A percentile compares a stretch with the other conserved stretches of the same genome.
Conservation (phyloP, 371 early-diverging fungal genomes). For the Mortierella sp. region DNA sequence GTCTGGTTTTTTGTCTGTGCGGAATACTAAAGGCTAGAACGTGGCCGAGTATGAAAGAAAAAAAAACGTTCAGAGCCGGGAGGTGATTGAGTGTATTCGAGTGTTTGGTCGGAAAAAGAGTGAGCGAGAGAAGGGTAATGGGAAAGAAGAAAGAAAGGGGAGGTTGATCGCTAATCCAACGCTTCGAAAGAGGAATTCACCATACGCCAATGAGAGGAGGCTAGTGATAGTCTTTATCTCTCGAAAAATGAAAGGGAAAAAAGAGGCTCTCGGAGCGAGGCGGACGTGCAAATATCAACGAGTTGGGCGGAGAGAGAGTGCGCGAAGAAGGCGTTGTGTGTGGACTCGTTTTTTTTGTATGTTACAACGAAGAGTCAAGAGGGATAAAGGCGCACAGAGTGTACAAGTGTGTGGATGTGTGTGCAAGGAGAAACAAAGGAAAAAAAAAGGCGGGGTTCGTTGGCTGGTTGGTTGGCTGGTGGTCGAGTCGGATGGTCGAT, state of each 20-base stretch:
- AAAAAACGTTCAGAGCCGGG: neutral
- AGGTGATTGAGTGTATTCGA: neutral
- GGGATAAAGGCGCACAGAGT: neutral
- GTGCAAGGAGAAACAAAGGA: neutral
- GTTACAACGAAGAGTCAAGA: neutral
- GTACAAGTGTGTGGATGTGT: too few species aligned
- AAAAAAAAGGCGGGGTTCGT: neutral
- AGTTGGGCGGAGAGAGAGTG: neutral
- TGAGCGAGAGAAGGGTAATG: neutral
- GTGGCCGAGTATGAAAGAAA: neutral
- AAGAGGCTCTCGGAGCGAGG: neutral
- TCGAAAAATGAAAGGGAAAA: neutral
- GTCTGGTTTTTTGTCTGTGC: neutral
- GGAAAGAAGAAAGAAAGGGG: neutral
- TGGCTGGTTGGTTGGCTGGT: neutral
- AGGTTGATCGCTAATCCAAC: neutral
- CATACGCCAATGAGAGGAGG: neutral
- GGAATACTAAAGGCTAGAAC: neutral
- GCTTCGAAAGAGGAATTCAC: neutral
- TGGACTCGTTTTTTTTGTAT: neutral
- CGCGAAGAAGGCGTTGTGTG: neutral
- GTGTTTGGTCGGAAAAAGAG: neutral
- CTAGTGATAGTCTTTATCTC: neutral
- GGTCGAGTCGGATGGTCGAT: conserved; percentile 9
- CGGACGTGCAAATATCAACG: neutral